Conservation (phyloP, 805 yeast species). For the Saccharomycopsis schoenii region DNA sequence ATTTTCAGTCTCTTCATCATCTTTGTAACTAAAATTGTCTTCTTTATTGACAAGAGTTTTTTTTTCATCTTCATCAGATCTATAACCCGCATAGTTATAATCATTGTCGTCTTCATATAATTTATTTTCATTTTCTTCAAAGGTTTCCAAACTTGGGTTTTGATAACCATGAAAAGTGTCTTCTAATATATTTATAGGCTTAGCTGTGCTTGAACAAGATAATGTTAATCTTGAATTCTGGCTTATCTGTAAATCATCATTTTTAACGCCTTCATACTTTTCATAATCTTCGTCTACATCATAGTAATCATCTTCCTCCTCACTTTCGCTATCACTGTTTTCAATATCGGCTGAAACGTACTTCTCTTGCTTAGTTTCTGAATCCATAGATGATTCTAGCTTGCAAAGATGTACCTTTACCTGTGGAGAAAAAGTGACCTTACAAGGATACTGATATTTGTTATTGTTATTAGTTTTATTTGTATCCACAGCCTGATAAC, state of each 20-base stretch:
- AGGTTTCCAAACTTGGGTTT: background rate
- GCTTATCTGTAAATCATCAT: background rate
- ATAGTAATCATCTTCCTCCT: background rate
- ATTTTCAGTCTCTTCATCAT: background rate
- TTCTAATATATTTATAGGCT: background rate
- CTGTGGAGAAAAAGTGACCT: background rate
- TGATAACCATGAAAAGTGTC: background rate
- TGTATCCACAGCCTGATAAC: background rate
- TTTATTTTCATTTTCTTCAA: background rate
- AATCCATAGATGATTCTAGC: background rate
- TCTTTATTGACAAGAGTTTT: too few relatives aligned
- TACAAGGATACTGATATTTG: background rate
- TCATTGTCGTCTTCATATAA: background rate
- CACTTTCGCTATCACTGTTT: background rate
- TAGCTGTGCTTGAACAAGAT: background rate
- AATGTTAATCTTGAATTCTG: background rate
- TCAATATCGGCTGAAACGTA: background rate
- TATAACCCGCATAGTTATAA: background rate
- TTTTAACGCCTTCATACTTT: background rate
- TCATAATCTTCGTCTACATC: background rate
- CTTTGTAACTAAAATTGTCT: too few relatives aligned
- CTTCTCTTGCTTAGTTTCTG: background rate
- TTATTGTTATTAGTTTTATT: background rate
- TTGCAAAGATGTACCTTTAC: background rate
- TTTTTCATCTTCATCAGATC: too few relatives aligned